phyloP scores from a whole-genome alignment of 768 basidiomycete genomes.

The Tricholoma bakamatsutake region DNA sequence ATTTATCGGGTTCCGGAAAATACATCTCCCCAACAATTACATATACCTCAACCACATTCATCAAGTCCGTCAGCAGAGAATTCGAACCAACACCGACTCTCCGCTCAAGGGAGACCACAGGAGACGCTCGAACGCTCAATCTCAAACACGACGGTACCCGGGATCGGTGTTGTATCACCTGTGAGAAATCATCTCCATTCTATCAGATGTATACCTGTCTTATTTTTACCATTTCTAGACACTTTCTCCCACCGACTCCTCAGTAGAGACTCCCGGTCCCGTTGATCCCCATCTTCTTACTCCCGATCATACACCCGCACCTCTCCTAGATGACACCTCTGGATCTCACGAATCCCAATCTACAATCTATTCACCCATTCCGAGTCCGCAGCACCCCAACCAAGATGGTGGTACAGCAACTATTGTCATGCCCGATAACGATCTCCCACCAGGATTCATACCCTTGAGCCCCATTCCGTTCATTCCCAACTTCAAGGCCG shows the following conservation, averaged over 20 bases:
- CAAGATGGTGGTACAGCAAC: conserved; percentile 9
- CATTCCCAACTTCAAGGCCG: conserved; percentile 2
- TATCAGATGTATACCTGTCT: background rate
- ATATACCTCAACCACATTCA: background rate
- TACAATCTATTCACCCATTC: background rate
- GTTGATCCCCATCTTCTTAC: conserved; percentile 37
- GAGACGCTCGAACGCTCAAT: conserved; percentile 17
- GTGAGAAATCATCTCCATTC: conserved; percentile 23
- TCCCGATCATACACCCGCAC: conserved; percentile 27
- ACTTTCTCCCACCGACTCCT: conserved; percentile 30
- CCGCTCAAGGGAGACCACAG: background rate
- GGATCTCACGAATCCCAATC: conserved; percentile 5
- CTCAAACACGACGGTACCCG: conserved; percentile 31
- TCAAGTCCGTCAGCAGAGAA: background rate
- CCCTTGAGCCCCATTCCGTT: conserved; percentile 29
- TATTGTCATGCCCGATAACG: conserved; percentile 23
- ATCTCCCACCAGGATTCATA: conserved; percentile 33
- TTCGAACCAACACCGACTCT: conserved; percentile 11
- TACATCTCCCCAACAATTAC: background rate
- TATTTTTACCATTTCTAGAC: conserved; percentile 25
- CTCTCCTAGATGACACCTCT: conserved; percentile 10
- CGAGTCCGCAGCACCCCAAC: background rate
- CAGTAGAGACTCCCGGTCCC: conserved; percentile 22
- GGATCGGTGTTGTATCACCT: conserved; percentile 42
- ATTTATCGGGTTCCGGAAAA: background rate